phyloP scores from a whole-genome alignment of 306 rosid genomes.

The Prosopis cineraria region DNA sequence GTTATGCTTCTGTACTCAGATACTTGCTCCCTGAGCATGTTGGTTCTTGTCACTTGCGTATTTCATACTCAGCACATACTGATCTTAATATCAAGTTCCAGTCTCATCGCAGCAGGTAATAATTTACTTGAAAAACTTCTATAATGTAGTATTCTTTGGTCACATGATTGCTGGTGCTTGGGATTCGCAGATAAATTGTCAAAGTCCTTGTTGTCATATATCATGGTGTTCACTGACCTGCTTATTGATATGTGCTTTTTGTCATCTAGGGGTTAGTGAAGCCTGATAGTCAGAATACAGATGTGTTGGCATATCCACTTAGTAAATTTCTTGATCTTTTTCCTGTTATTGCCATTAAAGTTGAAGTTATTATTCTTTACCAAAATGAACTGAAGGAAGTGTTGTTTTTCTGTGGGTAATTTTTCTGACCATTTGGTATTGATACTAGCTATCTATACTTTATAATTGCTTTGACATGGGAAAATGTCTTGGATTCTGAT shows the following conservation, averaged over 20 bases:
- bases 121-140: conserved; percentile 32
- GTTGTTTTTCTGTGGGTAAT: conserved; percentile 18
- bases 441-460: conserved; percentile 10
- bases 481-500: not conserved
- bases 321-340: conserved; percentile 77
- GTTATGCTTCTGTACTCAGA: conserved; percentile 47
- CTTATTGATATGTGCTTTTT: conserved; percentile 57
- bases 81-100: conserved; percentile 95
- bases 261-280: conserved; percentile 71
- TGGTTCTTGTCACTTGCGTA: conserved; percentile 78
- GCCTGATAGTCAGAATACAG: conserved; percentile 73
- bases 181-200: conserved; percentile 23
- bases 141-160: conserved; percentile 1
- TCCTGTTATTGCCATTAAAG: conserved; percentile 34
- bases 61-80: conserved; percentile 89
- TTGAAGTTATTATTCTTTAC: conserved; percentile 25
- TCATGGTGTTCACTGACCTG: conserved; percentile 40
- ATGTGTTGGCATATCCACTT: conserved; percentile 69
- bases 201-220: conserved; percentile 36
- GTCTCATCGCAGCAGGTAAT: conserved; percentile 95
- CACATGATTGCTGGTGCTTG: conserved; percentile 3
- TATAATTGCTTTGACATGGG: not conserved
- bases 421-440: not conserved
- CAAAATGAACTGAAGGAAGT: conserved; percentile 12
- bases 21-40: conserved; percentile 90